Evolutionary conservation across 2,329 filamentous ascomycete genomes (phyloP).

Genomic region (Plenodomus tracheiphilus): DNA sequence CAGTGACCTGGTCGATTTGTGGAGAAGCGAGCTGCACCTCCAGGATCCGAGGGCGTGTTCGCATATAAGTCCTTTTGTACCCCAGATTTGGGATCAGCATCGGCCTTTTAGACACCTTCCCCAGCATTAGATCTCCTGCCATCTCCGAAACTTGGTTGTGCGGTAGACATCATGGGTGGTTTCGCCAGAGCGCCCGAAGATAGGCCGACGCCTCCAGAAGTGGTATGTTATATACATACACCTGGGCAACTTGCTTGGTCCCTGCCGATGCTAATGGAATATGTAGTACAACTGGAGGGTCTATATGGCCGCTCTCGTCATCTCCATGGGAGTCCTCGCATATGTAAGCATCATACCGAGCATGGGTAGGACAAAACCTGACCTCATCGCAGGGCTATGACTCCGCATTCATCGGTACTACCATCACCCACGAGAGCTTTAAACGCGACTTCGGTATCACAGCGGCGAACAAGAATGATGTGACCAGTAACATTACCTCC

Average conservation of each 20-base stretch:
- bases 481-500: conserved; percentile 55
- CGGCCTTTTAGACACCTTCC: conserved; percentile 1
- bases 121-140: conserved; percentile 2
- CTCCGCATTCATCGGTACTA: conserved; percentile 59
- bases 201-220: conserved; percentile 59
- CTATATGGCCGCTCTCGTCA: conserved; percentile 54
- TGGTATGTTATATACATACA: too few species aligned
- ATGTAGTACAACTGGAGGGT: conserved; percentile 54
- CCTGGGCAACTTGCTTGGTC: neutral
- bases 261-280: conserved; percentile 4
- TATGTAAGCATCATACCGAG: conserved; percentile 39
- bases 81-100: conserved; percentile 26
- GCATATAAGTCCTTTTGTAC: conserved; percentile 24
- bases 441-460: conserved; percentile 47
- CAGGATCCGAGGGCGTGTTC: conserved; percentile 1
- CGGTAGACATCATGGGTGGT: conserved; percentile 33
- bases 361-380: neutral
- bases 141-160: neutral
- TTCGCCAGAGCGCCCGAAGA: conserved; percentile 57
- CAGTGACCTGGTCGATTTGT: conserved; percentile 18
- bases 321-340: conserved; percentile 51
- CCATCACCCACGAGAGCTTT: conserved; percentile 56
- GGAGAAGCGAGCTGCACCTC: conserved; percentile 17
- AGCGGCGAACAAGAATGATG: conserved; percentile 42
- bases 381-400: conserved; percentile 45